Evolutionary conservation across 192 early-diverging fungal species (phyloP).

Genomic region (Funneliformis geosporum): DNA sequence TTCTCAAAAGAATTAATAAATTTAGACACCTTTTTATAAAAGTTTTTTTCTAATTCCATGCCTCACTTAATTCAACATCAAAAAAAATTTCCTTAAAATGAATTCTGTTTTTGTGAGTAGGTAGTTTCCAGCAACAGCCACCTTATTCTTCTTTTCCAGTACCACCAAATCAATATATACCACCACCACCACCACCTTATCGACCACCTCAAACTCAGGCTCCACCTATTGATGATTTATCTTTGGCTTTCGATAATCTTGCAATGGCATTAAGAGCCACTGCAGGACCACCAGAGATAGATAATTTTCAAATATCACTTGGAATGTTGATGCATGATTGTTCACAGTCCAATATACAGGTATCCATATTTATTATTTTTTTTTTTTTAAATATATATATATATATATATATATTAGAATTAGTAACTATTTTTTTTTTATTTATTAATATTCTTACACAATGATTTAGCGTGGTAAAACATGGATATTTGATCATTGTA

Average conservation of each 20-base stretch:
- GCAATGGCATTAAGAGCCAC: conserved; percentile 27
- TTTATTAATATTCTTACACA: background rate
- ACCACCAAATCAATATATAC: conserved; percentile 32
- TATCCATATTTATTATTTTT: conserved; percentile 18
- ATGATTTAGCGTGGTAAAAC: conserved; percentile 49
- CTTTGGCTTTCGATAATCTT: conserved; percentile 23
- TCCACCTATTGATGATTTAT: conserved; percentile 20
- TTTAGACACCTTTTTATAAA: background rate
- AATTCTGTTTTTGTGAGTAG: conserved; percentile 15
- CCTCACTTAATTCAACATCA: background rate
- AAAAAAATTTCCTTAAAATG: background rate
- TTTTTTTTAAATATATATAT: background rate
- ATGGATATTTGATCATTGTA: conserved; percentile 52
- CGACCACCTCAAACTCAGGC: background rate
- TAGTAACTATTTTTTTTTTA: background rate
- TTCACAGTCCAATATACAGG: conserved; percentile 57
- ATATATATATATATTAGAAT: background rate
- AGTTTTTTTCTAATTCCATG: background rate
- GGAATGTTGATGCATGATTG: conserved; percentile 55
- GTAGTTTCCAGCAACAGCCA: conserved; percentile 26
- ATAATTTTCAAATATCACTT: conserved; percentile 34
- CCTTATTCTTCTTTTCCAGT: conserved; percentile 23
- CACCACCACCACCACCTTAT: conserved; percentile 22
- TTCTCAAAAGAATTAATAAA: too few relatives aligned
- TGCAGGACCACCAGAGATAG: conserved; percentile 27